Conservation (phyloP, 2,329 filamentous ascomycete species). For the Diplocarpon mali region DNA sequence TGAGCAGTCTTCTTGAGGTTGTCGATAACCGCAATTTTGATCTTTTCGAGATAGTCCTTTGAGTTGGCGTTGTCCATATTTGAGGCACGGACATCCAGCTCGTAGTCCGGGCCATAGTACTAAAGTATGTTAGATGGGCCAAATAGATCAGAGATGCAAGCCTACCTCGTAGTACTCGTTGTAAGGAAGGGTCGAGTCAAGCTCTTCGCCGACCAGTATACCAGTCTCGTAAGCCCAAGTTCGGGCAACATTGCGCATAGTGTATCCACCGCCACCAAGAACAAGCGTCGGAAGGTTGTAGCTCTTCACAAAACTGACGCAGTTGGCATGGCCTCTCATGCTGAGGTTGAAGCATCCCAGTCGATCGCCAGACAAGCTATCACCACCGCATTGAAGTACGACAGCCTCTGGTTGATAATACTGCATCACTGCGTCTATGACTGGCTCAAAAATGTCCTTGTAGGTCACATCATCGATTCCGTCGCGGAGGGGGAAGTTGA, state of each 20-base stretch:
- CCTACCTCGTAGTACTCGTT: conserved; percentile 85
- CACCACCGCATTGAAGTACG: conserved; percentile 90
- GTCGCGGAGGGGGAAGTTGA: conserved; percentile 86
- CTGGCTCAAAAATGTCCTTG: conserved; percentile 81
- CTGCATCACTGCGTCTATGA: conserved; percentile 76
- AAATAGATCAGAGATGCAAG: conserved; percentile 34
- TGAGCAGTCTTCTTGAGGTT: conserved; percentile 79
- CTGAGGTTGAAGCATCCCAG: conserved; percentile 96
- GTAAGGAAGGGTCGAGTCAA: conserved; percentile 76
- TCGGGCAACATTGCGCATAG: conserved; percentile 90
- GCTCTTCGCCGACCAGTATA: conserved; percentile 70
- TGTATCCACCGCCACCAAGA: conserved; percentile 91
- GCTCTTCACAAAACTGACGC: conserved; percentile 82
- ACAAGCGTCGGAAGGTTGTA: conserved; percentile 81
- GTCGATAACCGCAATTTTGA: conserved; percentile 72
- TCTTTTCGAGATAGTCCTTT: conserved; percentile 67
- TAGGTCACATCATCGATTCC: conserved; percentile 87
- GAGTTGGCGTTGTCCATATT: conserved; percentile 91
- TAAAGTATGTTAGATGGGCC: conserved; percentile 29
- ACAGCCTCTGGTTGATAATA: conserved; percentile 86
- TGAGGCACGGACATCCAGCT: conserved; percentile 77
- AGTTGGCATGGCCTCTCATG: conserved; percentile 91
- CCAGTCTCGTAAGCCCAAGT: conserved; percentile 98
- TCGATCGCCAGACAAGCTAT: conserved; percentile 87
- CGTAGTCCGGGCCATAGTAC: conserved; percentile 87